Evolutionary conservation across 345 rosid species (phyloP).

Genomic region (Corymbia maculata): DNA sequence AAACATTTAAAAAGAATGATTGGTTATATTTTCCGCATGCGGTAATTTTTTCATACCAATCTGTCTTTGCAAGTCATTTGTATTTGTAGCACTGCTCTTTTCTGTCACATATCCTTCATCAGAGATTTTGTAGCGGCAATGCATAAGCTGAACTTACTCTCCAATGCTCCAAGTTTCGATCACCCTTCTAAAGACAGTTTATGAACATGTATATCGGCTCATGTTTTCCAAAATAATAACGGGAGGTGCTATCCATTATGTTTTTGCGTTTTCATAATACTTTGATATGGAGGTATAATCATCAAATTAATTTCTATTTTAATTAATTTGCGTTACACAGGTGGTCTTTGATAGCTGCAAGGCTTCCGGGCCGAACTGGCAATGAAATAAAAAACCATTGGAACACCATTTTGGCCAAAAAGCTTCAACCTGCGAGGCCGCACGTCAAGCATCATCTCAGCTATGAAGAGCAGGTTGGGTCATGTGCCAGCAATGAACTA

Average conservation of each 20-base stretch:
- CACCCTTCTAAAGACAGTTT: background rate
- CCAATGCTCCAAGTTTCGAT: background rate
- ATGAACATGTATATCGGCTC: background rate
- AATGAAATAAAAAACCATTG: constrained; percentile 24
- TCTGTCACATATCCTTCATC: background rate
- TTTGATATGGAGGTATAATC: background rate
- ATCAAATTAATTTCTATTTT: background rate
- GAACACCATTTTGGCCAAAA: constrained; percentile 9
- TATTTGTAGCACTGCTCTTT: background rate
- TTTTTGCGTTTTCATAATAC: background rate
- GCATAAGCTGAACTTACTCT: background rate
- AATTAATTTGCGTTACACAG: background rate
- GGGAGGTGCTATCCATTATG: background rate
- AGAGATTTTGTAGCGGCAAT: background rate
- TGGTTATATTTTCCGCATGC: background rate
- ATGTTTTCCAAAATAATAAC: background rate
- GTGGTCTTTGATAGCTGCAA: constrained; percentile 25
- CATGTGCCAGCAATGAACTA: background rate
- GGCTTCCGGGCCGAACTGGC: constrained; percentile 30
- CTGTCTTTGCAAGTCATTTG: background rate
- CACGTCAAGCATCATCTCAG: background rate
- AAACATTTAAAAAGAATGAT: too few species aligned
- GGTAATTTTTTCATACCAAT: background rate
- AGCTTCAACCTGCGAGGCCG: background rate
- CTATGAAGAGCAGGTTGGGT: background rate